Percentiles rank a stretch among this genome's conserved stretches.
phyloP scores from a whole-genome alignment of 106 monocot genomes.

The Allium fistulosum region DNA sequence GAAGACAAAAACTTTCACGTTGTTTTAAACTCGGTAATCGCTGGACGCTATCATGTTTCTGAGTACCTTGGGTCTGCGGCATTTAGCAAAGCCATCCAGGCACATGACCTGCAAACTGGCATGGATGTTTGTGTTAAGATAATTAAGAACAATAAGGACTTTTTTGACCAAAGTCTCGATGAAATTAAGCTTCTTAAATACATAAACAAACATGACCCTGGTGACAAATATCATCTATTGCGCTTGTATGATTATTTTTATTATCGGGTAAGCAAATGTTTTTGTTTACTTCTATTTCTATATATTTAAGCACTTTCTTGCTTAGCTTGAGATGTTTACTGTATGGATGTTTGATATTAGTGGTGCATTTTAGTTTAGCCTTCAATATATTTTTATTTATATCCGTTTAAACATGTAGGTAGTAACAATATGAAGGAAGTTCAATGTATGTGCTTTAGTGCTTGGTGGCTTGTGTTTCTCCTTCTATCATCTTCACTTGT shows the following conservation, averaged over 20 bases:
- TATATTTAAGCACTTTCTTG: too few species aligned
- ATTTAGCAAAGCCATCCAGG: constrained; percentile 99
- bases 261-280: constrained; percentile 60
- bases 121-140: constrained; percentile 99
- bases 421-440: neutral
- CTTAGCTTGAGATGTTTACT: neutral
- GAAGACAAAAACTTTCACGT: constrained; percentile 99
- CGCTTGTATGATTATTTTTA: constrained; percentile 98
- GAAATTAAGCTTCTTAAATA: constrained; percentile 99
- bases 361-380: too few species aligned
- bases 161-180: constrained; percentile 99
- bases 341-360: neutral
- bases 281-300: neutral
- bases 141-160: constrained; percentile 99
- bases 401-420: neutral
- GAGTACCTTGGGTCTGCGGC: constrained; percentile 97
- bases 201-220: constrained; percentile 98
- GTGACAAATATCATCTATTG: constrained; percentile 88
- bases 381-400: neutral
- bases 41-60: constrained; percentile 97
- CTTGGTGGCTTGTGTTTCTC: neutral
- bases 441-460: neutral
- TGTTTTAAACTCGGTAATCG: constrained; percentile 95
- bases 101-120: constrained; percentile 96
- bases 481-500: too few species aligned